Evolutionary conservation across 371 early-diverging fungal genomes (phyloP), one percentile per base, ranked within the genome.

Genomic region (Batrachochytrium dendrobatidis): DNA sequence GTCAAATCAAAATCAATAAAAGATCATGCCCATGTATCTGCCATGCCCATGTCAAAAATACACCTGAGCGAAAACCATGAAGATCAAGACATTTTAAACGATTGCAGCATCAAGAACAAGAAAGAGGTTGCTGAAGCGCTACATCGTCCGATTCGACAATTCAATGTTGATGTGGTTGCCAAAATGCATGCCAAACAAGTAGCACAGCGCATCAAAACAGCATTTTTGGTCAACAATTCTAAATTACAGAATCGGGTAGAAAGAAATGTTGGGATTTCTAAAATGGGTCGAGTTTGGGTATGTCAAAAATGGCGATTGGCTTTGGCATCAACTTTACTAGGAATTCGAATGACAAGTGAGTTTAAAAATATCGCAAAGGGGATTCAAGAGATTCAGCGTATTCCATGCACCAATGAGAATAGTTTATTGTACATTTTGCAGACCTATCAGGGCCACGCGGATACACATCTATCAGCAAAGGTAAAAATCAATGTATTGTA

Each of bases 41-140:
- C n/a, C n/a, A n/a, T n/a, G n/a, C n/a, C n/a, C n/a, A n/a, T n/a
- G n/a, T n/a, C n/a, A n/a, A n/a, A n/a, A n/a, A n/a, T n/a, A n/a
- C n/a, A n/a, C n/a, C n/a, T n/a, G n/a, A n/a, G n/a, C n/a, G n/a
- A n/a, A n/a, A n/a, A n/a, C n/a, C n/a, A n/a, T n/a, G n/a, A n/a
- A n/a, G n/a, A n/a, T n/a, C n/a, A n/a, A n/a, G n/a, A n/a, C n/a
- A n/a, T n/a, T n/a, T n/a, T n/a, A n/a, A n/a, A n/a, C n/a, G n/a
- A n/a, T n/a, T n/a, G n/a, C n/a, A n/a, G n/a, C n/a, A n/a, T 39
- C 39, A 39, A 39, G 39, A 39, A 39, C 39, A 39, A 39, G 39
- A 39, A 39, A n/a, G 39, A 39, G 39, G n/a, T 39, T 39, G 39
- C 39, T 15, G 39, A 39, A 12, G 39, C n/a, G 39, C 39, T 39